These are phyloP conservation scores for Daldinia sp. DNA, from an alignment of 2,329 filamentous ascomycete genomes.

Conservation along the genomic window DNA sequence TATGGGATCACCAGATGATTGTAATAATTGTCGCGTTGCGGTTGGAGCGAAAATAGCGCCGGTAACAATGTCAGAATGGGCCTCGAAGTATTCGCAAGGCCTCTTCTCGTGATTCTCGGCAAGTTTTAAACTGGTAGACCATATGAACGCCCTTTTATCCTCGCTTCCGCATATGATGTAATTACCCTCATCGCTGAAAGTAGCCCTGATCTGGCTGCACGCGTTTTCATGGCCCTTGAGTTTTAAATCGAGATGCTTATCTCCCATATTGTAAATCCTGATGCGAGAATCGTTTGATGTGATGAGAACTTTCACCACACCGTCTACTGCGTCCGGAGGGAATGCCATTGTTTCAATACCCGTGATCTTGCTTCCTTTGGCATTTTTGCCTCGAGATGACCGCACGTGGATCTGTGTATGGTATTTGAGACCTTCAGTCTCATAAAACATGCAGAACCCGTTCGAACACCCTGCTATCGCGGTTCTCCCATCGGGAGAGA, in stretches of 20 bases:
- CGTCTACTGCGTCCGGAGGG: constrained; percentile 63
- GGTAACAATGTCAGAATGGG: constrained; percentile 88
- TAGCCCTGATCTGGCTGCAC: constrained; percentile 89
- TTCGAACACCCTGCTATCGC: constrained; percentile 89
- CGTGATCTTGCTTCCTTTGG: constrained; percentile 97
- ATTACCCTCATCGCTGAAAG: constrained; percentile 85
- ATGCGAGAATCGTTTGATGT: constrained; percentile 96
- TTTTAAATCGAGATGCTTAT: constrained; percentile 88
- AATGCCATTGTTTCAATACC: constrained; percentile 82
- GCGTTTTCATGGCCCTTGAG: constrained; percentile 92
- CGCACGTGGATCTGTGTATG: constrained; percentile 92
- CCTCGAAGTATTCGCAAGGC: constrained; percentile 89
- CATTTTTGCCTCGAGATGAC: constrained; percentile 90
- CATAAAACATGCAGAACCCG: constrained; percentile 89
- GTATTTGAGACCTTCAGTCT: constrained; percentile 88
- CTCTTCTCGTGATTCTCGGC: constrained; percentile 80
- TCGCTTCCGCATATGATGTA: constrained; percentile 95
- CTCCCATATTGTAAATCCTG: constrained; percentile 86
- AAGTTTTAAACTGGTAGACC: constrained; percentile 75
- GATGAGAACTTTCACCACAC: constrained; percentile 84
- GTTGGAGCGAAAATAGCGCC: constrained; percentile 88
- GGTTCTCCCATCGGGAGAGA: constrained; percentile 90
- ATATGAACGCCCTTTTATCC: constrained; percentile 89
- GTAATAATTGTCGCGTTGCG: constrained; percentile 80
- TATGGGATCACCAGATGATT: constrained; percentile 88